phyloP scores from a whole-genome alignment of 116 monocot genomes.

The Cymodocea nodosa region DNA sequence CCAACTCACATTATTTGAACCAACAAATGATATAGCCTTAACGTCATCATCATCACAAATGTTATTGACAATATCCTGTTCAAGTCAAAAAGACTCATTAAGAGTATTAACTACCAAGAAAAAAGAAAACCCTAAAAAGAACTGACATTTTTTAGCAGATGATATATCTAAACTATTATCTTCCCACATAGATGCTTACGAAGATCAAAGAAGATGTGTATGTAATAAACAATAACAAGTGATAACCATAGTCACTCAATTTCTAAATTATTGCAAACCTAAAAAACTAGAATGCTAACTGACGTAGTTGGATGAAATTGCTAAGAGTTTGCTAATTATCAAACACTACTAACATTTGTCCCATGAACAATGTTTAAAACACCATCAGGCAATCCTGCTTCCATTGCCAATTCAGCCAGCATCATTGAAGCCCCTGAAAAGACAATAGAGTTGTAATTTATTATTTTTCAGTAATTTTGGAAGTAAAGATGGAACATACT shows the following conservation, averaged over 20 bases:
- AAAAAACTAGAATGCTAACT: too few relatives aligned
- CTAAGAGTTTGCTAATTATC: background rate
- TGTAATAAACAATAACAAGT: too few relatives aligned
- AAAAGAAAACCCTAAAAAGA: background rate
- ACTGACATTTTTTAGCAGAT: background rate
- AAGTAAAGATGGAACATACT: background rate
- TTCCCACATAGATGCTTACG: too few relatives aligned
- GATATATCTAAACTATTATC: too few relatives aligned
- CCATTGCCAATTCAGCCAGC: slow-evolving; percentile 87
- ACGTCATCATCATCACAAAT: slow-evolving; percentile 95
- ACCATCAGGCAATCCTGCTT: slow-evolving; percentile 91
- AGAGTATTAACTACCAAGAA: background rate
- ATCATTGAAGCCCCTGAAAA: slow-evolving; percentile 89
- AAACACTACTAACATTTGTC: slow-evolving; percentile 49
- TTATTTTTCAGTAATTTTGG: background rate
- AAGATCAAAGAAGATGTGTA: too few relatives aligned
- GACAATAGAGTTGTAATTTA: background rate
- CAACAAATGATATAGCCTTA: slow-evolving; percentile 95
- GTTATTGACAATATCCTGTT: slow-evolving; percentile 75
- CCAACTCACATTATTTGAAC: slow-evolving; percentile 84
- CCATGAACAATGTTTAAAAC: slow-evolving; percentile 91
- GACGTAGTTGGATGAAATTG: too few relatives aligned
- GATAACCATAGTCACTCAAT: too few relatives aligned
- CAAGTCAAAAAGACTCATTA: slow-evolving; percentile 11
- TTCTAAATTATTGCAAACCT: too few relatives aligned